These are phyloP conservation scores for Lachancea sp. DNA, from an alignment of 805 yeast species.

Conservation along the genomic window DNA sequence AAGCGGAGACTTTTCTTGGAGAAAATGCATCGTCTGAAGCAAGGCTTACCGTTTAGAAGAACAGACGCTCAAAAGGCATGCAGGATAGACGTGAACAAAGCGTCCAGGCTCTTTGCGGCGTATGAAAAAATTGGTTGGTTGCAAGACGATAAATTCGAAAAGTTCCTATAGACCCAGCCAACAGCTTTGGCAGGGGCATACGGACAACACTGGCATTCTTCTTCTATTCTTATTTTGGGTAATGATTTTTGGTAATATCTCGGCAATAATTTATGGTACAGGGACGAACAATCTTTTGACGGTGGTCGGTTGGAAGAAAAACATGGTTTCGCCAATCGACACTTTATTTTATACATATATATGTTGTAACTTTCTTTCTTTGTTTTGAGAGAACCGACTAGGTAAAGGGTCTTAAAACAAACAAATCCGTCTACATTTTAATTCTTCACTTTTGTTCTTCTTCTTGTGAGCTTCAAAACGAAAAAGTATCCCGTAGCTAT, in stretches of 20 bases:
- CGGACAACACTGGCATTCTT: neutral
- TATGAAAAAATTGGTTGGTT: slow-evolving; percentile 92
- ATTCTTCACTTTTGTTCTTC: too few species aligned
- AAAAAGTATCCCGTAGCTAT: too few species aligned
- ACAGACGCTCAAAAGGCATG: slow-evolving; percentile 98
- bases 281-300: neutral
- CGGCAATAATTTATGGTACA: neutral
- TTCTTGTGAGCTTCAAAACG: too few species aligned
- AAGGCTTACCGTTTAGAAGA: slow-evolving; percentile 78
- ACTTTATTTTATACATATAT: too few species aligned
- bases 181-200: neutral
- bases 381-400: too few species aligned
- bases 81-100: slow-evolving; percentile 93
- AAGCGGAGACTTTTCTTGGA: slow-evolving; percentile 83
- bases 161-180: slow-evolving; percentile 32
- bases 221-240: neutral
- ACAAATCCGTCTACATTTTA: too few species aligned
- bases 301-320: neutral
- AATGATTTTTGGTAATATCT: neutral
- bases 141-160: slow-evolving; percentile 61
- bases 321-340: too few species aligned
- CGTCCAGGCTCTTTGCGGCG: slow-evolving; percentile 83
- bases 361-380: too few species aligned
- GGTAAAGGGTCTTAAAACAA: too few species aligned
- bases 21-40: slow-evolving; percentile 68